Percentiles rank a stretch among this genome's conserved stretches.
phyloP scores from a whole-genome alignment of 2,329 filamentous ascomycete species.

The Cladorrhinum sp. region DNA sequence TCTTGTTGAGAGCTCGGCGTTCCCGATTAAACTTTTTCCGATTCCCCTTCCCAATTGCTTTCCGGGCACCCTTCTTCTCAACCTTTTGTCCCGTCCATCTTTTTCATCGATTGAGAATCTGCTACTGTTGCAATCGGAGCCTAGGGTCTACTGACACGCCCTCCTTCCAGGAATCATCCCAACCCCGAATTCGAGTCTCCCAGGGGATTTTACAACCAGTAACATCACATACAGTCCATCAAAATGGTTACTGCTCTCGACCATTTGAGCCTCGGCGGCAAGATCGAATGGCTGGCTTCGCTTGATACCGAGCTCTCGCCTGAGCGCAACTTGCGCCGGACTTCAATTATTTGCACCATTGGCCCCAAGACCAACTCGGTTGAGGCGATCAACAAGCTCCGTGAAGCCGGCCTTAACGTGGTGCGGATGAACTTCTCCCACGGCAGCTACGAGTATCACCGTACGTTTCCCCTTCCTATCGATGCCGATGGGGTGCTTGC shows the following conservation, averaged over 20 bases:
- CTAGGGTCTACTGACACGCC: background rate
- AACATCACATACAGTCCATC: conserved; percentile 22
- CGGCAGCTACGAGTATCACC: conserved; percentile 74
- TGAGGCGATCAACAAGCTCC: conserved; percentile 93
- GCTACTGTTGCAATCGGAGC: background rate
- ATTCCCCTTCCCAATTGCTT: background rate
- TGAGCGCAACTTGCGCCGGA: conserved; percentile 86
- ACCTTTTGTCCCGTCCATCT: background rate
- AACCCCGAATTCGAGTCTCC: background rate
- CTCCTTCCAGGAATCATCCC: conserved; percentile 1
- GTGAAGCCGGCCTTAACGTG: conserved; percentile 88
- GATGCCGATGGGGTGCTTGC: background rate
- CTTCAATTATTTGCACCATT: conserved; percentile 98
- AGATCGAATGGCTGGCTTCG: conserved; percentile 62
- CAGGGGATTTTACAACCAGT: background rate
- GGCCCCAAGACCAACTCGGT: conserved; percentile 98
- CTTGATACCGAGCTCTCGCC: conserved; percentile 89
- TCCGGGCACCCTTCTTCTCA: background rate
- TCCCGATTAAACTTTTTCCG: background rate
- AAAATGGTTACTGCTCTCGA: conserved; percentile 70
- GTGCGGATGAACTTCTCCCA: conserved; percentile 99
- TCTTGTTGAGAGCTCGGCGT: background rate
- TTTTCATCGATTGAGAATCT: background rate
- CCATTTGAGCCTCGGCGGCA: conserved; percentile 75
- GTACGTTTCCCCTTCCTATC: conserved; percentile 20